phyloP scores from a whole-genome alignment of 805 yeast genomes.

The Suhomyces pyralidae region DNA sequence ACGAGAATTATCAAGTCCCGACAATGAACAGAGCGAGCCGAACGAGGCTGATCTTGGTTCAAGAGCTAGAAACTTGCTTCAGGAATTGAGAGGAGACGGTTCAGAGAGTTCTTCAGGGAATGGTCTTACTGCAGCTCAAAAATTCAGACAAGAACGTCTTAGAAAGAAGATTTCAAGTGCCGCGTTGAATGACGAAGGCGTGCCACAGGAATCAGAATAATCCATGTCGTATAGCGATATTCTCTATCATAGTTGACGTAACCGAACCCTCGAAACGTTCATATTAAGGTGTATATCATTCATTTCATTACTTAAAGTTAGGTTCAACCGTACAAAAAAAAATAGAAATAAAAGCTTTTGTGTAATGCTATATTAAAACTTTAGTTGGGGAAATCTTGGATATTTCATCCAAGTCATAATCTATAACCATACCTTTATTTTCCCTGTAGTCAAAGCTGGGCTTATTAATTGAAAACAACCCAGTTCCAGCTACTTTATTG shows the following conservation, averaged over 20 bases:
- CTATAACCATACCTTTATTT: conserved; percentile 25
- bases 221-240: neutral
- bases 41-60: conserved; percentile 44
- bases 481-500: conserved; percentile 40
- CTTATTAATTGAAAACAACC: conserved; percentile 33
- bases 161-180: conserved; percentile 19
- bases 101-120: conserved; percentile 21
- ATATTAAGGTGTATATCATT: neutral
- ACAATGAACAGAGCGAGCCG: conserved; percentile 2
- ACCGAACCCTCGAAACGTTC: neutral
- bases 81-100: conserved; percentile 50
- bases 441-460: conserved; percentile 31
- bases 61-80: conserved; percentile 62
- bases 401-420: conserved; percentile 34
- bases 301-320: neutral
- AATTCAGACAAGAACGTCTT: conserved; percentile 40
- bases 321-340: neutral
- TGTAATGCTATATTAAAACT: neutral
- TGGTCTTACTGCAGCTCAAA: conserved; percentile 39
- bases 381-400: conserved; percentile 5
- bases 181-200: conserved; percentile 4
- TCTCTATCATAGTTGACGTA: neutral
- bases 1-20: neutral
- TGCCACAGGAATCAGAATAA: neutral
- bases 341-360: neutral